Evolutionary conservation across 768 basidiomycete species (phyloP), one percentile per base, ranked within the genome.

Genomic region (Chiua virens): DNA sequence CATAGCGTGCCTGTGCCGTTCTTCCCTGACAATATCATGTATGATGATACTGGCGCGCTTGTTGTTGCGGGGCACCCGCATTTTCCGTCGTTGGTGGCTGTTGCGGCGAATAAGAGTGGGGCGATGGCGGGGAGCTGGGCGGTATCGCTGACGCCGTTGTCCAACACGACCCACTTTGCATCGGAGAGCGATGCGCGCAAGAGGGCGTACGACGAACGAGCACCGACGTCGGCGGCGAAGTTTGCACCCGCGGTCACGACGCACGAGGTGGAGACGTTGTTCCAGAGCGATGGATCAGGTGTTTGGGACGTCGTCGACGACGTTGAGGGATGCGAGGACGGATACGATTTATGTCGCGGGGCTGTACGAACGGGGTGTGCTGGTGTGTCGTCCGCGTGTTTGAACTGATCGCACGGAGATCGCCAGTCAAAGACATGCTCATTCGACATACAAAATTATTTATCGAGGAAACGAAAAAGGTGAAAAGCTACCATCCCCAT

Each of bases 281-380:
- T 86, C 70, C 87, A 86, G 69, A 89, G 87, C 57, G 73, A 83
- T 53, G 87, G 87, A n/a, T 71, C 75, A n/a, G 4, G 76, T 76
- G 6, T 85, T 86, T 58, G 74, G 77, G 14, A 69, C 76, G 3
- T 80, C 82, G 15, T 69, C 75, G 8, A 83, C 83, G 8, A 78
- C 73, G 1, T 50, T 87, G 55, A 63, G 73, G 32, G 85, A 87
- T 62, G 66, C 73, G 0, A 57, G 66, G 13, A 75, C 78, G 1
- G 81, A 79, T 0, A 60, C 56, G 0, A 59, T 86, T 15, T 86
- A 82, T 54, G 58, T 85, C 13, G 69, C 75, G 5, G 86, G 85
- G 2, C 63, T 87, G 45, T 87, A 87, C 56, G 73, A 78, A 38
- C 68, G 72, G 20, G 86, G 84, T 1, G 54, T 81, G 39, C 63